phyloP scores from a whole-genome alignment of 441 rosid species.

The Rhodomyrtus psidioides region DNA sequence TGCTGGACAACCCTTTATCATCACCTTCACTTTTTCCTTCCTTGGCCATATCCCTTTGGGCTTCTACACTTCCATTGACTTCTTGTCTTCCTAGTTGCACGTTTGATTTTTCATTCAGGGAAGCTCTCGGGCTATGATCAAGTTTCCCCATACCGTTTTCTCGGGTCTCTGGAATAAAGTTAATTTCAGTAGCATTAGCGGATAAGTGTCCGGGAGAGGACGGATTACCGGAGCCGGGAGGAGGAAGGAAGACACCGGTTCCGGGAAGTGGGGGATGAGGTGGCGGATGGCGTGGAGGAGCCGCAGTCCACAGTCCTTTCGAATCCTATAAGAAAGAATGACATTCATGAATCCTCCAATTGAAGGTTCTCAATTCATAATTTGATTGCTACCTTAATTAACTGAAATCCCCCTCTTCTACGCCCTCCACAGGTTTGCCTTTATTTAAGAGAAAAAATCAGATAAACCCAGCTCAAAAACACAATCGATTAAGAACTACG shows the following conservation, averaged over 20 bases:
- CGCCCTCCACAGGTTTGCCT: background rate
- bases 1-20: conserved; percentile 9
- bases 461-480: no score
- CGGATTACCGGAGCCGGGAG: conserved; percentile 39
- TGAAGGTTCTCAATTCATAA: background rate
- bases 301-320: conserved; percentile 35
- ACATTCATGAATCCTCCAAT: background rate
- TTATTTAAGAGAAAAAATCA: no score
- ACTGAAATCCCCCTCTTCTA: background rate
- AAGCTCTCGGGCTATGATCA: conserved; percentile 1
- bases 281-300: conserved; percentile 49
- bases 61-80: conserved; percentile 32
- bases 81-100: conserved; percentile 19
- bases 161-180: conserved; percentile 14
- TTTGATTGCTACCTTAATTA: background rate
- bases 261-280: conserved; percentile 64
- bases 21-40: conserved; percentile 26
- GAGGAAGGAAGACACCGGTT: conserved; percentile 97
- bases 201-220: conserved; percentile 24
- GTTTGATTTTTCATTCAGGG: conserved; percentile 18
- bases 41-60: conserved; percentile 2
- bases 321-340: background rate
- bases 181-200: conserved; percentile 10
- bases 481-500: no score
- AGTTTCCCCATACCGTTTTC: conserved; percentile 23